These are phyloP conservation scores for Aspergillus avenaceus DNA, from an alignment of 495 filamentous ascomycete genomes.

Conservation along the genomic window DNA sequence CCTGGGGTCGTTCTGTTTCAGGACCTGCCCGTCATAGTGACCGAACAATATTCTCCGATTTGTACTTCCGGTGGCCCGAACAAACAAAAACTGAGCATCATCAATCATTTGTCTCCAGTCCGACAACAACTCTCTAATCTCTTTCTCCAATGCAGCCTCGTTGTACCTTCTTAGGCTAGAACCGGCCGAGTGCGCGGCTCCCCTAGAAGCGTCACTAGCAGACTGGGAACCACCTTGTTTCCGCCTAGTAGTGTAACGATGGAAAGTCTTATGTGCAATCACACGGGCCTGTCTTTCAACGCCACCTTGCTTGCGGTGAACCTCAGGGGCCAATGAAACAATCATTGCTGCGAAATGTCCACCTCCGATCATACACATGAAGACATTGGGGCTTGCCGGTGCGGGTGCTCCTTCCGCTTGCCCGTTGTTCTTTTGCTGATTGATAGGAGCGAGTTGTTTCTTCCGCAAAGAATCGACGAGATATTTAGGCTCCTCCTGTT, in stretches of 20 bases:
- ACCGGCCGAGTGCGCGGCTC: constrained; percentile 89
- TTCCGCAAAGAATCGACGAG: constrained; percentile 63
- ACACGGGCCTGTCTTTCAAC: constrained; percentile 74
- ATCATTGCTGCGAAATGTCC: constrained; percentile 98
- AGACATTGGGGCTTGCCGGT: constrained; percentile 73
- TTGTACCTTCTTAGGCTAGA: constrained; percentile 88
- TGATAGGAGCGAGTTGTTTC: constrained; percentile 69
- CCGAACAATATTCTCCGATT: constrained; percentile 85
- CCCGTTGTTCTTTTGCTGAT: constrained; percentile 39
- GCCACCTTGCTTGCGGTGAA: constrained; percentile 64
- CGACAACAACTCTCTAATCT: constrained; percentile 70
- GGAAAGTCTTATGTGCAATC: constrained; percentile 94
- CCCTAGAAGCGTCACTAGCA: constrained; percentile 85
- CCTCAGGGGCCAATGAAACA: constrained; percentile 77
- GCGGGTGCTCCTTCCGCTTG: constrained; percentile 46
- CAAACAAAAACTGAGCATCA: constrained; percentile 75
- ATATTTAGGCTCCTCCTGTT: constrained; percentile 57
- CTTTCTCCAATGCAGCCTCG: constrained; percentile 78
- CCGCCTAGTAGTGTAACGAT: constrained; percentile 90
- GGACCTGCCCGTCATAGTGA: constrained; percentile 81
- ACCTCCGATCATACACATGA: constrained; percentile 97
- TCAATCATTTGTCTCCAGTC: constrained; percentile 85
- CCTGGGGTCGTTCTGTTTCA: constrained; percentile 78
- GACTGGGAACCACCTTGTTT: constrained; percentile 96
- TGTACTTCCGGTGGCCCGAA: constrained; percentile 81